Conservation (phyloP, 2,329 filamentous ascomycete genomes). For the Annulohypoxylon truncatum region DNA sequence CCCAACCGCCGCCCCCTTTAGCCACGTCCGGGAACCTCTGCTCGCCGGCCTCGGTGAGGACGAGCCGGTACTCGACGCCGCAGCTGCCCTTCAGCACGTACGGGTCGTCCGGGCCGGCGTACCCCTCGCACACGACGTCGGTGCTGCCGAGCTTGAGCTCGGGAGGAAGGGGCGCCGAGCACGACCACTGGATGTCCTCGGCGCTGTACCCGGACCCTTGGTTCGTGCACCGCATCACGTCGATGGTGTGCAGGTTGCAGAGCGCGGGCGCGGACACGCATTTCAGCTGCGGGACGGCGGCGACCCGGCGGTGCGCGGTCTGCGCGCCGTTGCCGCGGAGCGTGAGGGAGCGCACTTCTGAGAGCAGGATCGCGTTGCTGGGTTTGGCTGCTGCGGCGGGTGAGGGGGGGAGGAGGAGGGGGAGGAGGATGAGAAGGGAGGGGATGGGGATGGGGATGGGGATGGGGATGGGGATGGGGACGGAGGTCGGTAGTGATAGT, state of each 20-base stretch:
- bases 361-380: constrained; percentile 67
- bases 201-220: constrained; percentile 80
- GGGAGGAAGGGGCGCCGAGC: constrained; percentile 70
- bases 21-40: constrained; percentile 71
- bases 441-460: not conserved
- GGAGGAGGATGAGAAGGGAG: constrained; percentile 37
- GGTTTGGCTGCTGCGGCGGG: constrained; percentile 49
- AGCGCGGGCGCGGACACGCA: constrained; percentile 76
- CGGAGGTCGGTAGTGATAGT: constrained; percentile 29
- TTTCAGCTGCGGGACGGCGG: constrained; percentile 80
- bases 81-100: constrained; percentile 94
- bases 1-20: constrained; percentile 53
- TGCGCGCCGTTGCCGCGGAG: constrained; percentile 71
- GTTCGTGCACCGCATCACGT: constrained; percentile 91
- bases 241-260: constrained; percentile 77
- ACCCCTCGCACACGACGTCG: constrained; percentile 94
- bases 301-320: constrained; percentile 81
- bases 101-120: constrained; percentile 77
- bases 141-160: constrained; percentile 81
- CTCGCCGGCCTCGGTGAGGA: constrained; percentile 82
- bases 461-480: constrained; percentile 36
- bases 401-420: constrained; percentile 36
- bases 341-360: constrained; percentile 79
- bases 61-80: constrained; percentile 87
- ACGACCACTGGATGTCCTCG: constrained; percentile 93